phyloP scores from a whole-genome alignment of 495 filamentous ascomycete genomes.

The Hypoxylon subgilvum region DNA sequence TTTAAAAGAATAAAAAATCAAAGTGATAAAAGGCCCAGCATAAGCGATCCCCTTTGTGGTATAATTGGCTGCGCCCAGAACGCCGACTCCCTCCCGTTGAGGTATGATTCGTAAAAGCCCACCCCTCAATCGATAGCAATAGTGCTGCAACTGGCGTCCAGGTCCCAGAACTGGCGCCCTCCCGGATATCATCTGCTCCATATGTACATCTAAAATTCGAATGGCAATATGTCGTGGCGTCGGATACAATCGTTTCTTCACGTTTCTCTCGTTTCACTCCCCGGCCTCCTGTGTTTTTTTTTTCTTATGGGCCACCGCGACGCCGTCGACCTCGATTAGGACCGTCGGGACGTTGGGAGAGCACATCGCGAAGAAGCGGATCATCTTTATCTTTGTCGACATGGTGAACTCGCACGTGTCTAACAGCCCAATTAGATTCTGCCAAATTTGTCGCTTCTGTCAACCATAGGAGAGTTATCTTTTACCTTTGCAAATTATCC shows the following conservation, averaged over 20 bases:
- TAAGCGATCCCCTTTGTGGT: slow-evolving; percentile 35
- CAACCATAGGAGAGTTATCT: slow-evolving; percentile 35
- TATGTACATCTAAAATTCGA: slow-evolving; percentile 41
- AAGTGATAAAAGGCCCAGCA: slow-evolving; percentile 14
- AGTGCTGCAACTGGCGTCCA: slow-evolving; percentile 23
- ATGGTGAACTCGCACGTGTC: slow-evolving; percentile 90
- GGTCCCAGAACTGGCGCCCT: slow-evolving; percentile 22
- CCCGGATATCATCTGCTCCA: slow-evolving; percentile 38
- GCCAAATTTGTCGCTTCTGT: neutral
- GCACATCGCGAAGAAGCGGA: slow-evolving; percentile 74
- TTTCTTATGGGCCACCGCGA: slow-evolving; percentile 51
- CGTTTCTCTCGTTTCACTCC: slow-evolving; percentile 21
- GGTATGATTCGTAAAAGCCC: slow-evolving; percentile 26
- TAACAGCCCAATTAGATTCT: slow-evolving; percentile 45
- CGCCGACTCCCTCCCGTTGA: slow-evolving; percentile 27
- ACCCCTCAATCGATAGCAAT: slow-evolving; percentile 24
- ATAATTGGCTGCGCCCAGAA: slow-evolving; percentile 39
- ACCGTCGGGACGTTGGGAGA: slow-evolving; percentile 83
- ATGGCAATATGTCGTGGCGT: slow-evolving; percentile 36
- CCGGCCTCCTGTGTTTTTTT: neutral
- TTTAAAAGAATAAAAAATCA: slow-evolving; percentile 7
- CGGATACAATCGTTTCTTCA: slow-evolving; percentile 32
- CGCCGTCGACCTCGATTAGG: slow-evolving; percentile 82
- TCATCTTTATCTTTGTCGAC: slow-evolving; percentile 87
- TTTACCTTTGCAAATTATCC: slow-evolving; percentile 94